Base-by-base conservation (phyloP, 2,329 filamentous ascomycete species). In the Didymosphaeria variabile region DNA sequence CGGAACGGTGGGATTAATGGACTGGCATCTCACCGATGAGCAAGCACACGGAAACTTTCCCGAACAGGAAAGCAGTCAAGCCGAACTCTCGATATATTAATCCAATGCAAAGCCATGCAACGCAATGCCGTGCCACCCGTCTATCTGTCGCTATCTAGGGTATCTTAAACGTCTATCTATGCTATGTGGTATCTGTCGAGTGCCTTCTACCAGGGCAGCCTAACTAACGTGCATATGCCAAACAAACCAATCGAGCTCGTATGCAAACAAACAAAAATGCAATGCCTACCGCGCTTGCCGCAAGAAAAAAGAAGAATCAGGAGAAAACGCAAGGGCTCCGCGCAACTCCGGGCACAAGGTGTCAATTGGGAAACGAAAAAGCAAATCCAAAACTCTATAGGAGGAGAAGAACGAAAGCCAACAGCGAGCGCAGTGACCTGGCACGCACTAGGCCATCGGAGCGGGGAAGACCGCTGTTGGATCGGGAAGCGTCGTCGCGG, bases 131-230 rank as follows among this genome's bases (percentile, higher is more conserved):
- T 36, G 34, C 34, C 34, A 36, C 15, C 15, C 15, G 19, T 19
- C 42, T 21, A 45, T 45, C 42, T 3, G 23, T 36, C 34, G 10
- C 34, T 12, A 12, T 34, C 47, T 34, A 50, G 47, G 47, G 47
- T 53, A 53, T 53, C 50, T 53, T 31, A 40, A 40, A 29, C 26
- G 49, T 52, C 49, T 52, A 52, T 52, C 34, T 36, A 36, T 36
- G 34, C 34, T 36, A 36, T 36, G 34, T 36, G 15, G 10, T 10
- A 36, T 50, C n/a, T 49, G 46, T 29, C 26, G 13, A n/a, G 7
- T 5, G 31, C 31, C 19, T 1, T 26, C 44, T 19, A 13, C 12
- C 32, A 53, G 34, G 12, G 34, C 34, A 38, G 32, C 26, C n/a
- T 31, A 31, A 52, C 19, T 32, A 21, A 26, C n/a, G n/a, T n/a